phyloP scores from a whole-genome alignment of 148 eudicot genomes.

The Rhododendron simsii region DNA sequence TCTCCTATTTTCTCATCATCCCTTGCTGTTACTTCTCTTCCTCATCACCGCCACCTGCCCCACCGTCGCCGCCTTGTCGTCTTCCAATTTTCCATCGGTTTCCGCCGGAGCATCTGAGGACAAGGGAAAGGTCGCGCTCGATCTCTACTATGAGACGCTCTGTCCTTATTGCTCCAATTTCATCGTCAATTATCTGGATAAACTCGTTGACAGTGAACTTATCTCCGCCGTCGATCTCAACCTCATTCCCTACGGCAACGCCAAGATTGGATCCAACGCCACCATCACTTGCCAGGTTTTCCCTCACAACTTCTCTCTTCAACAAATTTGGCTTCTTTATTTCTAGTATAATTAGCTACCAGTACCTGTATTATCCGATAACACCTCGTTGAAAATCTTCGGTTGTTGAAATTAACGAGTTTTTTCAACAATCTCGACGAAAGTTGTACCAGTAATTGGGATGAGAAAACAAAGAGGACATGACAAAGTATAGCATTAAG shows the following conservation, averaged over 20 bases:
- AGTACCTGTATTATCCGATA: neutral
- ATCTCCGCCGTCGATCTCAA: slow-evolving; percentile 33
- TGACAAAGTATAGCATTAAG: too few relatives aligned
- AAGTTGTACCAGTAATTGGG: too few relatives aligned
- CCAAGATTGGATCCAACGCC: slow-evolving; percentile 25
- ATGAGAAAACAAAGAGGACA: too few relatives aligned
- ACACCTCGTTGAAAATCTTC: neutral
- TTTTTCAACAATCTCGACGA: too few relatives aligned
- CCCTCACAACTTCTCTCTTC: neutral
- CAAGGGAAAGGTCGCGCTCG: slow-evolving; percentile 26
- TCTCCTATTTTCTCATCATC: neutral
- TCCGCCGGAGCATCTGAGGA: neutral
- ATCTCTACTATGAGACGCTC: slow-evolving; percentile 37
- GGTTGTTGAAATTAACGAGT: neutral
- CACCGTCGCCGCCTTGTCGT: neutral
- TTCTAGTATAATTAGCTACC: neutral
- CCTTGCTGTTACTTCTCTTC: neutral
- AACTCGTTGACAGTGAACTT: slow-evolving; percentile 29
- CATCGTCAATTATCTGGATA: slow-evolving; percentile 35
- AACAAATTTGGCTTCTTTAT: neutral
- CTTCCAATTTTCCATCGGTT: neutral
- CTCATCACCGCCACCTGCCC: neutral
- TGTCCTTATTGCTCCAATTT: slow-evolving; percentile 47
- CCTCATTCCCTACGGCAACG: slow-evolving; percentile 51
- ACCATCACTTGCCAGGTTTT: slow-evolving; percentile 50